Evolutionary conservation across 2,329 filamentous ascomycete genomes (phyloP).

Genomic region (Venturia effusa): DNA sequence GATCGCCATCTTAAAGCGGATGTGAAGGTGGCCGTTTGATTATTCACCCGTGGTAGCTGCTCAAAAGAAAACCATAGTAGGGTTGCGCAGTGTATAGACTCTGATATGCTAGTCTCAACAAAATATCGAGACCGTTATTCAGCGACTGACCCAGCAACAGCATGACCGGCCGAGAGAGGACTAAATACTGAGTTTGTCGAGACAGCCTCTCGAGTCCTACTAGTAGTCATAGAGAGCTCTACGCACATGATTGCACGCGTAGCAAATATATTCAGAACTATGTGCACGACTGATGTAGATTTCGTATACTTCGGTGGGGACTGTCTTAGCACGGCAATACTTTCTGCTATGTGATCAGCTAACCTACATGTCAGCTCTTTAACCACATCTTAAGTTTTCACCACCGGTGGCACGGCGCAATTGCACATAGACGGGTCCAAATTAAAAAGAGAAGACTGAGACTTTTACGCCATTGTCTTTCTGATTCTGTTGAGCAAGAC

Average conservation of each 20-base stretch:
- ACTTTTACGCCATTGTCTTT: background rate
- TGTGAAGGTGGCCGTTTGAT: background rate
- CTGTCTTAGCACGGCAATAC: background rate
- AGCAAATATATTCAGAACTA: background rate
- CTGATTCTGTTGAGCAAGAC: background rate
- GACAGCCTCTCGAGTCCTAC: background rate
- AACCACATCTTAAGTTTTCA: background rate
- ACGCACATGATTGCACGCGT: background rate
- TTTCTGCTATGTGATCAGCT: background rate
- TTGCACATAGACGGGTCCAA: background rate
- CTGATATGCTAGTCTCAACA: background rate
- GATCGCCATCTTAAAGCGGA: background rate
- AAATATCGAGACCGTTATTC: background rate
- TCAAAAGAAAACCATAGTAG: background rate
- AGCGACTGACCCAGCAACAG: background rate
- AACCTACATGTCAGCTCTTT: background rate
- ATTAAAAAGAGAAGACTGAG: background rate
- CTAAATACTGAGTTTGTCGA: background rate
- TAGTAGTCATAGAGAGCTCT: background rate
- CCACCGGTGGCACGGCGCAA: background rate
- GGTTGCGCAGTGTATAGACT: background rate
- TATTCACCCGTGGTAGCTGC: background rate
- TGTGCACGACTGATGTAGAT: background rate
- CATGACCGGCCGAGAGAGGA: background rate
- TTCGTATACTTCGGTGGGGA: background rate